Evolutionary conservation across 106 monocot genomes (phyloP), one percentile per base, ranked within the genome.

Genomic region (Triglochin maritima): DNA sequence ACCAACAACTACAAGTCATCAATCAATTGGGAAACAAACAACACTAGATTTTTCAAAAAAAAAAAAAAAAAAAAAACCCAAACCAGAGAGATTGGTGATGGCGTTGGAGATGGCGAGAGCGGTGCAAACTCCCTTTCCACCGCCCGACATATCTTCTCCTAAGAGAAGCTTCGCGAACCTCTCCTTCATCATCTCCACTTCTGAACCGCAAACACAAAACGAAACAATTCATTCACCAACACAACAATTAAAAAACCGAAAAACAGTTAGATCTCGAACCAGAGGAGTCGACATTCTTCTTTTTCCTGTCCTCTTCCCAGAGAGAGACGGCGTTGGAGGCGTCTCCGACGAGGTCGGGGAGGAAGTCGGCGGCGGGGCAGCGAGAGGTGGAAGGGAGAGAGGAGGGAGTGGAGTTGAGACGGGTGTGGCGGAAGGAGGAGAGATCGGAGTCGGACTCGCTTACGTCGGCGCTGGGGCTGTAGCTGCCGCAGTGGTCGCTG

Each of bases 151-250:
- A 71, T 96, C 96, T 65, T 91, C 96, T 15, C 96, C 96, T 5
- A 91, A 80, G 3, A 96, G 81, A 52, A 96, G 84, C 76, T 96
- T 96, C 0, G 96, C 83, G 47, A 96, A 96, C 59, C 96, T 73
- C 79, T 96, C 86, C 77, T 88, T 96, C 96, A 96, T 96, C 91
- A 91, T 82, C 76, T 91, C 96, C 66, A 91, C 78, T 62, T 96
- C 96, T 91, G 84, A 12, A 50, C 55, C 50, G 53, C 4, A 3
- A 42, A 29, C 9, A 74, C 59, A 49, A 10, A 50, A 50, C 69
- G 43, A 12, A 63, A 58, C 7, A 46, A 16, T 11, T 45, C 3
- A 8, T 45, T 17, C 45, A 44, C 44, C 49, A 12, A 55, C 8
- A 46, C 29, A 3, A 53, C 56, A 68, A 4, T 9, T 44, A 7